Evolutionary conservation across 2,329 filamentous ascomycete genomes (phyloP).

Genomic region (Cladophialophora exuberans): DNA sequence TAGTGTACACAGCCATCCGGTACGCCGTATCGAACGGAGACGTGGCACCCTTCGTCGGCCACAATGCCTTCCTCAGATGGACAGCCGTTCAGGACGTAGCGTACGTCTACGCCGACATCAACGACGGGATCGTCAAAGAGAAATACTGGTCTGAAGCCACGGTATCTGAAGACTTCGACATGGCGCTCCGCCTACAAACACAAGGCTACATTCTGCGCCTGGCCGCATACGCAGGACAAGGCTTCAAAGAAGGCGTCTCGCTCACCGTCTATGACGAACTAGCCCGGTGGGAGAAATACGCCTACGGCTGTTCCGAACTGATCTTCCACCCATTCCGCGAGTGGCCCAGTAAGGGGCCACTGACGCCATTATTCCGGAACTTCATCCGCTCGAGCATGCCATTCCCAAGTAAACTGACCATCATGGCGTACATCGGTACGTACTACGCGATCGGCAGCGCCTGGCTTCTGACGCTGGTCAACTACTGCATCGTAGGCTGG

Average conservation of each 20-base stretch:
- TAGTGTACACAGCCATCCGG: slow-evolving; percentile 74
- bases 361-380: slow-evolving; percentile 75
- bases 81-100: slow-evolving; percentile 62
- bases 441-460: slow-evolving; percentile 73
- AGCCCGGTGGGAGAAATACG: slow-evolving; percentile 85
- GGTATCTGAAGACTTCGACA: slow-evolving; percentile 79
- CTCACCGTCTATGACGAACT: slow-evolving; percentile 84
- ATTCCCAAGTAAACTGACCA: slow-evolving; percentile 67
- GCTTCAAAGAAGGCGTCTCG: slow-evolving; percentile 80
- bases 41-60: slow-evolving; percentile 74
- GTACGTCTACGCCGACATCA: slow-evolving; percentile 47
- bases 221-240: slow-evolving; percentile 68
- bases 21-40: slow-evolving; percentile 74
- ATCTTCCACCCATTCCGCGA: slow-evolving; percentile 76
- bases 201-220: slow-evolving; percentile 70
- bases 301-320: slow-evolving; percentile 81
- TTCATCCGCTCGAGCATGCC: slow-evolving; percentile 71
- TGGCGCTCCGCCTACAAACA: slow-evolving; percentile 71
- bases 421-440: slow-evolving; percentile 71
- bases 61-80: slow-evolving; percentile 77
- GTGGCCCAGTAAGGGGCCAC: slow-evolving; percentile 74
- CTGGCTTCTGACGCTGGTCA: slow-evolving; percentile 67
- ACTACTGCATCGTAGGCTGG: slow-evolving; percentile 74
- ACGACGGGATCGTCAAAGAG: slow-evolving; percentile 58
- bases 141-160: slow-evolving; percentile 76